Evolutionary conservation across 169 alveolate species (phyloP), one percentile per base, ranked within the genome.

Genomic region (Cryptosporidium sp.): DNA sequence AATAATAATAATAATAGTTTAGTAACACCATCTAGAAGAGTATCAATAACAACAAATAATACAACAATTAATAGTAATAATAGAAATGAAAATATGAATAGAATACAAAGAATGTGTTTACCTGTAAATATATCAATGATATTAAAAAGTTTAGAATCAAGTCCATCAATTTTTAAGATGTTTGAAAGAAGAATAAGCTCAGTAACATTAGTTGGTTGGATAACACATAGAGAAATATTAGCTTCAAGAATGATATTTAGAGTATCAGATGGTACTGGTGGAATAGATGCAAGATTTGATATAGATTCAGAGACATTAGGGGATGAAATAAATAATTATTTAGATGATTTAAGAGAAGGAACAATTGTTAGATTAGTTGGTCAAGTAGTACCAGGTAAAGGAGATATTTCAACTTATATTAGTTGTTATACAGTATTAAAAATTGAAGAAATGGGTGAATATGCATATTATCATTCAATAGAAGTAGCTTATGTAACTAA

Each of bases 221-320:
- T 80, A 21, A 60, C 67, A 44, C 89, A 80, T 61, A 35, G 29
- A 37, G 68, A 80, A n/a, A 31, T 80, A 29, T 45, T 62, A 14
- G 69, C 73, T 4, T 80, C 89, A 42, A 80, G 89, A 62, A 80
- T 80, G 89, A 80, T 80, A 62, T 80, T 80, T 48, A 60, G 89
- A 23, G n/a, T 80, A 39, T 60, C 89, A 0, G 89, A 80, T 39
- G 89, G 89, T 45, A 80, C 89, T 3, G 89, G 89, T 8, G 89
- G 89, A n/a, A 80, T 80, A 62, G 89, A 80, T 62, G 89, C 89
- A 23, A 80, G 89, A 21, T 62, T 61, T 21, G 89, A 80, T 31
- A 39, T 80, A 21, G 89, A 80, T 80, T 44, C 89, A n/a, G 89
- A 80, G n/a, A 29, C 65, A 62, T 31, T 65, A 8, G 89, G 89